These are phyloP conservation scores for Cercospora beticola DNA, from an alignment of 2,329 filamentous ascomycete genomes.

Conservation along the genomic window DNA sequence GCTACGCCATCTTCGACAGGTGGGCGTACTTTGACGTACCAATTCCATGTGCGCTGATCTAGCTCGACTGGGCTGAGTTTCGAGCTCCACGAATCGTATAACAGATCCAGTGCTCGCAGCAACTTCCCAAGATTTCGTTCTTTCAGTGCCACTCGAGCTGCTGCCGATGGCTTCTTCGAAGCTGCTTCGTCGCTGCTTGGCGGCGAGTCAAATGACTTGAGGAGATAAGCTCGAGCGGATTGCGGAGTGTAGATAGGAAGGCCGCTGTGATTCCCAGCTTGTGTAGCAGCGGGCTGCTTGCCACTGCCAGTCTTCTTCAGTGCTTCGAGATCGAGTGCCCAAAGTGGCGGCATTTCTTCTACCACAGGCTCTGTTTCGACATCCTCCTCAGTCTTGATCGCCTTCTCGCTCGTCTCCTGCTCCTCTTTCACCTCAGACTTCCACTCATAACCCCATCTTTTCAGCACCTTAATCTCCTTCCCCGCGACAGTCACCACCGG, in stretches of 20 bases:
- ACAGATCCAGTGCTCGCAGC: slow-evolving; percentile 67
- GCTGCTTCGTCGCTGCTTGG: slow-evolving; percentile 34
- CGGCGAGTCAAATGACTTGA: slow-evolving; percentile 58
- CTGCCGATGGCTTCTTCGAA: slow-evolving; percentile 55
- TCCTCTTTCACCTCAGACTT: slow-evolving; percentile 34
- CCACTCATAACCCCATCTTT: slow-evolving; percentile 72
- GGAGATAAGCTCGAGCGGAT: slow-evolving; percentile 59
- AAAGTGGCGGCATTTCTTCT: slow-evolving; percentile 52
- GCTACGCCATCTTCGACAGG: slow-evolving; percentile 70
- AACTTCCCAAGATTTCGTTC: slow-evolving; percentile 68
- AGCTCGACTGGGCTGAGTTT: slow-evolving; percentile 64
- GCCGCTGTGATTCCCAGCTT: slow-evolving; percentile 40
- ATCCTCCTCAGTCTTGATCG: slow-evolving; percentile 25
- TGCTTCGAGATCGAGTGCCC: slow-evolving; percentile 60
- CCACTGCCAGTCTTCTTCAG: slow-evolving; percentile 46
- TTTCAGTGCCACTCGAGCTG: slow-evolving; percentile 59
- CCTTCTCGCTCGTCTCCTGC: slow-evolving; percentile 36
- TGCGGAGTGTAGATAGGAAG: slow-evolving; percentile 76
- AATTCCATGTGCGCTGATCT: slow-evolving; percentile 73
- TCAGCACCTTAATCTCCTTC: slow-evolving; percentile 71
- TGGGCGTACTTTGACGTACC: slow-evolving; percentile 76
- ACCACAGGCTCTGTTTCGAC: neutral
- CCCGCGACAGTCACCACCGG: slow-evolving; percentile 71
- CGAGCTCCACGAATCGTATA: slow-evolving; percentile 73
- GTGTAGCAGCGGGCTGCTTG: slow-evolving; percentile 24